Base-by-base conservation (phyloP, 2,329 filamentous ascomycete genomes). In the Penicillium sp. region DNA sequence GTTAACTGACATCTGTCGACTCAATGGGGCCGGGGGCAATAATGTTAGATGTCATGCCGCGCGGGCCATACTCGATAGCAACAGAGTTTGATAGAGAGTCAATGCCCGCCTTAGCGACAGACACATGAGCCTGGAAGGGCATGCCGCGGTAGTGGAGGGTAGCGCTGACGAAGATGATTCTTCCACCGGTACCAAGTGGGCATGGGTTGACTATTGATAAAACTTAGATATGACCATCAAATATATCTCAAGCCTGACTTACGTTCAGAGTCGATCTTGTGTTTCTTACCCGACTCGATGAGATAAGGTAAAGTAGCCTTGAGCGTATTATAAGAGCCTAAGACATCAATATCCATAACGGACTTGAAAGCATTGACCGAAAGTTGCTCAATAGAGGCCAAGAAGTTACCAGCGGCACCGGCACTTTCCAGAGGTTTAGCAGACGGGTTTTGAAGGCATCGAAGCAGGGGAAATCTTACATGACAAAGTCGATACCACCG, bases 261-360 rank as follows among this genome's bases (percentile, higher is more conserved):
- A 77, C 78, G 72, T 29, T 84, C 84, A 2, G 84, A 82, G 63
- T 89, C 85, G 19, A 82, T 82, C 60, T 77, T 82, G 66, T 87
- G 79, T 66, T 84, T 84, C 33, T 78, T 75, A 1, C 90, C 87
- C n/a, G 91, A 96, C 66, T 86, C 82, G 13, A 91, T 76, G 3
- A 99, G 84, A 68, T 96, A 84, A 0, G 91, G 91, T 33, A 97
- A 79, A 1, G 91, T 95, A 3, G 93, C 92, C 78, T 98, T 98
- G 70, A 96, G 82, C 3, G 92, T 96, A 79, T 98, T 96, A 79
- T 90, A 99, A 16, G 90, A 96, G 31, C 95, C 95, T 35, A 98
- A 76, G 3, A 96, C 89, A 72, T 98, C 95, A 69, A 99, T 99
- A 60, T 98, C 95, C 68, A 98, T 93, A 63, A 99, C 95, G 0